Evolutionary conservation across 495 filamentous ascomycete species (phyloP).

Genomic region (Aspergillus nanangensis): DNA sequence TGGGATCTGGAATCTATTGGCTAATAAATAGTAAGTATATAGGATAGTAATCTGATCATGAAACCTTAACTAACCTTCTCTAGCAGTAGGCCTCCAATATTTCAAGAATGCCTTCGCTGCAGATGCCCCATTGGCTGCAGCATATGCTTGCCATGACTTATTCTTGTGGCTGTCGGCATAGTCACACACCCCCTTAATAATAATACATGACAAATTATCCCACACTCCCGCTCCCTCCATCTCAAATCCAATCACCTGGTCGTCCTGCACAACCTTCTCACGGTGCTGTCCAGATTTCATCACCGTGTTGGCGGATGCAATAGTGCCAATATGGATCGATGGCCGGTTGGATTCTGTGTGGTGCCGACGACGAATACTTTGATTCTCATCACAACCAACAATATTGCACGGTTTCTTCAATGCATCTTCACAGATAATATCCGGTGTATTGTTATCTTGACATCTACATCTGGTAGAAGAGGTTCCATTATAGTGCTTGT

Average conservation of each 20-base stretch:
- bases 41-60: neutral
- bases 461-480: neutral
- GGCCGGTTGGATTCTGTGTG: neutral
- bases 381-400: neutral
- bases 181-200: neutral
- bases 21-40: constrained; percentile 19
- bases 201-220: neutral
- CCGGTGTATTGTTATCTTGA: neutral
- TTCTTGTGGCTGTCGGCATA: constrained; percentile 2
- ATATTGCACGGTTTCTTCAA: neutral
- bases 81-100: neutral
- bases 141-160: neutral
- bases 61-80: neutral
- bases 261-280: neutral
- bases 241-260: neutral
- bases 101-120: neutral
- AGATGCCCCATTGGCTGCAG: neutral
- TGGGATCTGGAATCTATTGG: constrained; percentile 16
- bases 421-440: neutral
- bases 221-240: neutral
- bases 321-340: neutral
- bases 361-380: neutral
- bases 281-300: neutral
- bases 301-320: neutral
- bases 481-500: neutral